Evolutionary conservation across 306 rosid genomes (phyloP), one percentile per base, ranked within the genome.

Genomic region (Acacia acuminata): DNA sequence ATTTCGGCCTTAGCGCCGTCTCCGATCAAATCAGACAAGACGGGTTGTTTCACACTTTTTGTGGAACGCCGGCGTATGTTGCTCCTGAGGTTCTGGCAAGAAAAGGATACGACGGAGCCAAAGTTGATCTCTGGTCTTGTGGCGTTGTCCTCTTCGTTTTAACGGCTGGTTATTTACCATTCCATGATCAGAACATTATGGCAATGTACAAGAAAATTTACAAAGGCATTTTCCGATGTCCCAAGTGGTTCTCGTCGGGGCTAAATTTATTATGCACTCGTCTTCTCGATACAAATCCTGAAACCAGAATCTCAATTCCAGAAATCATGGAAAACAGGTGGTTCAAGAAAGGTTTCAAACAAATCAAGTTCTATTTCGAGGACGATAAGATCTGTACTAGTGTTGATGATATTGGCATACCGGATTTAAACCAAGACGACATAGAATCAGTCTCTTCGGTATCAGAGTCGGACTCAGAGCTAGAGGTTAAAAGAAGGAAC

Each of bases 31-130:
- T 87, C 4, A 43, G 90, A 73, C 89, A 88, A 69, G 94, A 90
- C 66, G 94, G 90, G 1, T 76, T 90, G 79, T 88, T 87, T 24
- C 92, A 91, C 84, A 91, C 94, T 2, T 89, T 89, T 81, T 91
- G 94, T 43, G 94, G 94, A 0, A 91, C 94, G 1, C 92, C 92
- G 24, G 92, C 91, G 1, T 91, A 91, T 69, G 89, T 91, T 19
- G 92, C 94, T 0, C 94, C 91, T 14, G 94, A 91, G 82, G 89
- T 91, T 79, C 27, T 89, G 44, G 79, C 77, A 1, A 50, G 88
- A 9, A 89, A 87, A 64, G 93, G 93, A 0, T 89, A 89, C 2
- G 85, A 85, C 36, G 93, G 86, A 34, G 87, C 88, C 0, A 87
- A 85, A 85, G 90, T 85, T 34, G 93, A 89, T 84, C 60, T 89